phyloP scores from a whole-genome alignment of 176 grass and related monocot genomes.

The Bromus sterilis region DNA sequence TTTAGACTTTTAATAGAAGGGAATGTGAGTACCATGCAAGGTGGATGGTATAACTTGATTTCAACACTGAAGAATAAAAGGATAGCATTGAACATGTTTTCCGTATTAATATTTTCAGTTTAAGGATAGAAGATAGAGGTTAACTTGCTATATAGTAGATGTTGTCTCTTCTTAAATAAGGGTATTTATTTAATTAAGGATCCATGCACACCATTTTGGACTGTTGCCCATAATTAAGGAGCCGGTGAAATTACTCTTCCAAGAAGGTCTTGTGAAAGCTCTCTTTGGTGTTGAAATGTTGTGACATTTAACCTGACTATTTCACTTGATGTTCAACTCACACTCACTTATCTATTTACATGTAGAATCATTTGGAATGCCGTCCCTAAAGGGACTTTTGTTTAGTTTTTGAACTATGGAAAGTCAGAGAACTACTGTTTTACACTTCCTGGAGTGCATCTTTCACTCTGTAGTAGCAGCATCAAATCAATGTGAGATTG shows the following conservation, averaged over 20 bases:
- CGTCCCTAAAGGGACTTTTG: not conserved
- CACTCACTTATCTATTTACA: not conserved
- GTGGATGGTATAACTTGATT: conserved; percentile 96
- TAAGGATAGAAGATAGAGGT: conserved; percentile 80
- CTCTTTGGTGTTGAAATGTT: conserved; percentile 96
- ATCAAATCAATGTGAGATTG: conserved; percentile 19
- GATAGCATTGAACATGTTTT: conserved; percentile 78
- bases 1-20: conserved; percentile 92
- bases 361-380: not conserved
- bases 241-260: conserved; percentile 90
- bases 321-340: not conserved
- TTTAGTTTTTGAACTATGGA: conserved; percentile 12
- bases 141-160: conserved; percentile 96
- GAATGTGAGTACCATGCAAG: conserved; percentile 94
- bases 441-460: not conserved
- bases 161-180: conserved; percentile 82
- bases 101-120: conserved; percentile 50
- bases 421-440: not conserved
- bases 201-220: conserved; percentile 97
- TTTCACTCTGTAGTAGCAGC: not conserved
- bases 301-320: conserved; percentile 14
- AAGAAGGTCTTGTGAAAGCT: conserved; percentile 99
- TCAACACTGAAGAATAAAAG: conserved; percentile 85
- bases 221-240: conserved; percentile 96
- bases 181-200: no score